Conservation (phyloP, 805 yeast species). For the Suhomyces vadensis region DNA sequence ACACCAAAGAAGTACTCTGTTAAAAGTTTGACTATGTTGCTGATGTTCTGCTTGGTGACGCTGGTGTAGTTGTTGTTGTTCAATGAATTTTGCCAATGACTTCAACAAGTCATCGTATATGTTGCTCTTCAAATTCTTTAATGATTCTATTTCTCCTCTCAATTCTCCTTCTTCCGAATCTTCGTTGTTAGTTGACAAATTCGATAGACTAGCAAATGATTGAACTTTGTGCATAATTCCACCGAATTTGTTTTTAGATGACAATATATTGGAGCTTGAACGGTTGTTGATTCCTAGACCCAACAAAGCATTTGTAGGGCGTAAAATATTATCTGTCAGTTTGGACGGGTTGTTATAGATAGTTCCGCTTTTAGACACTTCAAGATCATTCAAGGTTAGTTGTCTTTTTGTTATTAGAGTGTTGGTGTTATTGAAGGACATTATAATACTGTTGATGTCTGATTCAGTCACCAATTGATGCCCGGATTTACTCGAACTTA, state of each 20-base stretch:
- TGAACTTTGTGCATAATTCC: conserved; percentile 41
- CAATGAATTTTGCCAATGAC: conserved; percentile 17
- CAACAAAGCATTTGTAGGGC: conserved; percentile 4
- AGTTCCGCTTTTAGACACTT: conserved; percentile 25
- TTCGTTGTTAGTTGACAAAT: conserved; percentile 12
- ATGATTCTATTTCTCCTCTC: conserved; percentile 39
- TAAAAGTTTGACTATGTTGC: not conserved
- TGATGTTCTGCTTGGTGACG: conserved; percentile 1
- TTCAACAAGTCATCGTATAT: conserved; percentile 33
- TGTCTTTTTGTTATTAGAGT: conserved; percentile 35
- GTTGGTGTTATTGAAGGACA: conserved; percentile 43
- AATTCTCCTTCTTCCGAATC: conserved; percentile 35
- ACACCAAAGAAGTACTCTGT: conserved; percentile 12
- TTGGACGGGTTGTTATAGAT: conserved; percentile 22
- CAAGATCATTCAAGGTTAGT: conserved; percentile 27
- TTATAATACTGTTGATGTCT: conserved; percentile 36
- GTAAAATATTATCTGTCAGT: conserved; percentile 13
- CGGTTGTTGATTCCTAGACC: not conserved
- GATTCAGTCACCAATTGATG: conserved; percentile 19
- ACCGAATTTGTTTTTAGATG: conserved; percentile 22
- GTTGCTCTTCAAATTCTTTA: conserved; percentile 30
- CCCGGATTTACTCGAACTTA: not conserved
- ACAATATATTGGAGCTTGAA: not conserved
- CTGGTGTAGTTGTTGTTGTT: conserved; percentile 11
- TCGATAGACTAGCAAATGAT: conserved; percentile 39